These are phyloP conservation scores for Fusarium drepaniforme DNA, from an alignment of 2,329 filamentous ascomycete genomes.

Conservation along the genomic window DNA sequence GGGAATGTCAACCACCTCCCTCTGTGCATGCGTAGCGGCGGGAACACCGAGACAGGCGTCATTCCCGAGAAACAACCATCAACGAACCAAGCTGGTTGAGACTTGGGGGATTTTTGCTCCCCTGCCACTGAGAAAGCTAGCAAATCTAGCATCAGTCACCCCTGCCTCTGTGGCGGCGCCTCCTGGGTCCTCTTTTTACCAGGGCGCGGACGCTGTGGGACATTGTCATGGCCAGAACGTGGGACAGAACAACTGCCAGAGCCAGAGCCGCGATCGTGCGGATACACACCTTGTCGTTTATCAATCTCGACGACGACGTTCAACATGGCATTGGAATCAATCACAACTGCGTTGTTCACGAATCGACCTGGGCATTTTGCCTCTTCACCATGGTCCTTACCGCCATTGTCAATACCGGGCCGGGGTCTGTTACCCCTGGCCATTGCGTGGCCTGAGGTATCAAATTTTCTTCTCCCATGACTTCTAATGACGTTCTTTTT, in stretches of 20 bases:
- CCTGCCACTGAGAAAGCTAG: conserved; percentile 17
- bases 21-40: conserved; percentile 30
- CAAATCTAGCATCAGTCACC: conserved; percentile 19
- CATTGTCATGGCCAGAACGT: conserved; percentile 27
- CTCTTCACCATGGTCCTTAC: background rate
- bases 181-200: conserved; percentile 31
- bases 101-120: conserved; percentile 21
- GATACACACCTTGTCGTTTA: conserved; percentile 35
- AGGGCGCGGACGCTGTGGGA: conserved; percentile 38
- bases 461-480: conserved; percentile 21
- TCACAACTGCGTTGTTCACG: conserved; percentile 1
- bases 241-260: conserved; percentile 36
- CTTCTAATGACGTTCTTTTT: conserved; percentile 34
- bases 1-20: conserved; percentile 11
- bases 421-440: conserved; percentile 12
- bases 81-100: conserved; percentile 28
- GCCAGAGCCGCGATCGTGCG: conserved; percentile 25
- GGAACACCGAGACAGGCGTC: conserved; percentile 46
- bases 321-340: conserved; percentile 4
- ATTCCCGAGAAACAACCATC: conserved; percentile 41
- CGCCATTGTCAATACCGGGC: background rate
- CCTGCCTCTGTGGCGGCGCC: conserved; percentile 42
- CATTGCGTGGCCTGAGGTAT: conserved; percentile 32
- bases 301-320: conserved; percentile 38
- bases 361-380: background rate